Base-by-base conservation (phyloP, 2,329 filamentous ascomycete species). In the Scolecobasidium constrictum region DNA sequence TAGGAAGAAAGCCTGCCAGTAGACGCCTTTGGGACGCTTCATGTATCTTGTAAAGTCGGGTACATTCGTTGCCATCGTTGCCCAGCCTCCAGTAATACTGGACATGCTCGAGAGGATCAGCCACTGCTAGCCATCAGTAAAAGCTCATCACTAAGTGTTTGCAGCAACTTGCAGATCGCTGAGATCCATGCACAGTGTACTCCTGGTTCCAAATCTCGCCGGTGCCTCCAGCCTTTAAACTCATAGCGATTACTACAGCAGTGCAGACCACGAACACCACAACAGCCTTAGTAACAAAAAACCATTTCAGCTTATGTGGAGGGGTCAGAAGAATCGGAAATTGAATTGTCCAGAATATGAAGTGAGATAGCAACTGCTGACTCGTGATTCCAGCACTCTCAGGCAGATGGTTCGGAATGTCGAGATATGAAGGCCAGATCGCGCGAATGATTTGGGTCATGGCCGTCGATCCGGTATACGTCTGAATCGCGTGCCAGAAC, bases 341-440 rank as follows among this genome's bases (percentile, higher is more conserved):
- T n/a, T 47, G 43, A 5, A 47, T 19, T 5, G 28, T 28, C 45
- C 45, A 47, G 31, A 47, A 40, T 11, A 46, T 4, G 21, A 47
- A 47, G 35, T 45, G 35, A 13, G 56, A 60, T 38, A 67, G 55
- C 58, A 71, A 67, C 12, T 63, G 60, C 34, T 59, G 59, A 0
- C 63, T 67, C 13, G 66, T 65, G 50, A 69, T 67, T 15, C 65
- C 65, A 45, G 67, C 56, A 3, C 53, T 55, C 3, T 6, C 21
- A 17, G 42, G 36, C 2, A 44, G 7, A 6, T 15, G 16, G 23
- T 44, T 44, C 15, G 35, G 35, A 18, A 44, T 34, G 22, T 40
- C 19, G 16, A 19, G 21, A 17, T 17, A 44, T 16, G 21, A 21
- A 19, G 42, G 42, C 42, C 42, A 44, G 5, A 44, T 40, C 13